Percentiles rank a stretch among this genome's conserved stretches.
These are phyloP conservation scores for Monosporascus sp. DNA, from an alignment of 2,329 filamentous ascomycete genomes.

Conservation along the genomic window DNA sequence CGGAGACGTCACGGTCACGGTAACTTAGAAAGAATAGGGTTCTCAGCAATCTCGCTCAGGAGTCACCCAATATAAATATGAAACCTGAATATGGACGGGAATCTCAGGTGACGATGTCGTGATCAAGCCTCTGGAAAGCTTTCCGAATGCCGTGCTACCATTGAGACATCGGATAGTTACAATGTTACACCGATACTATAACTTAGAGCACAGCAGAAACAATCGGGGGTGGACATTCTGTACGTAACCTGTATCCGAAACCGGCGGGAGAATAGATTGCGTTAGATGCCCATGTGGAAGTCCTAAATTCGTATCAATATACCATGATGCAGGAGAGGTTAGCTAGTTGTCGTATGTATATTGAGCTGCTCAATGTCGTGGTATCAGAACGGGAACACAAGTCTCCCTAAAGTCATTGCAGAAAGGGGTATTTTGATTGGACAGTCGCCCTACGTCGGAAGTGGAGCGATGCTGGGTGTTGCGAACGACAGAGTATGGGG, in stretches of 20 bases:
- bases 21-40: slow-evolving; percentile 15
- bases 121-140: slow-evolving; percentile 19
- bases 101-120: slow-evolving; percentile 13
- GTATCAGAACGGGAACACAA: too few relatives aligned
- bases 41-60: slow-evolving; percentile 11
- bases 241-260: not conserved
- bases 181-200: slow-evolving; percentile 11
- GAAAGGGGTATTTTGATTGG: not conserved
- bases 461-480: not conserved
- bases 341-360: too few relatives aligned
- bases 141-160: slow-evolving; percentile 25
- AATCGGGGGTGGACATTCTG: not conserved
- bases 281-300: too few relatives aligned
- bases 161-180: slow-evolving; percentile 14
- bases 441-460: not conserved
- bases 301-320: too few relatives aligned
- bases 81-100: slow-evolving; percentile 20
- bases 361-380: too few relatives aligned
- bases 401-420: not conserved
- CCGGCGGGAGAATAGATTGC: not conserved
- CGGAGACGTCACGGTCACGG: slow-evolving; percentile 1
- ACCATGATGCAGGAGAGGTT: too few relatives aligned
- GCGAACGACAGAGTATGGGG: not conserved
- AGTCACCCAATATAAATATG: slow-evolving; percentile 18
- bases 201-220: slow-evolving; percentile 3